Evolutionary conservation across 75 land plant genomes (phyloP), one percentile per base, ranked within the genome.

Genomic region (Pinus tabuliformis): DNA sequence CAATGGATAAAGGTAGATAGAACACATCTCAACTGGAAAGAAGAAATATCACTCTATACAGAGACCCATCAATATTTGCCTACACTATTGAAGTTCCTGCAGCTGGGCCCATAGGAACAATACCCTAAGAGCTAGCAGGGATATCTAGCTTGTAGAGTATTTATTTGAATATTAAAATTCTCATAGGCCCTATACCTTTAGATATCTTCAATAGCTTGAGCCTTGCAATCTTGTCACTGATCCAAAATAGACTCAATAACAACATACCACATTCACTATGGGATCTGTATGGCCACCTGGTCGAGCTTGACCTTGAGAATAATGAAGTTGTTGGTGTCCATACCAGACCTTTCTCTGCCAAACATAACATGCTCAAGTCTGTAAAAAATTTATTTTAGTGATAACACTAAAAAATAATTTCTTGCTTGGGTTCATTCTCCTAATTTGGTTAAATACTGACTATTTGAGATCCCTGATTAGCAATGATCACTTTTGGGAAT

Each of bases 251-350:
- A 39, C 82, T 95, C 12, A 63, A n/a, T 21, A 92, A 91, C 5
- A 62, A 83, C n/a, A 73, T 93, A 6, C 87, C 96, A 1, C 78
- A 85, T n/a, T 89, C 96, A 2, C 71, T 91, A 15, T 91, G 94
- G 91, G 87, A 87, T 77, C 85, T 93, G 62, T 93, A 93, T 74
- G 87, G 81, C 54, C 66, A 76, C 9, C 82, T 91, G 28, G 83
- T 76, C 57, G 84, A 91, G 59, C 85, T 93, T 24, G 78, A 77
- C 18, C 76, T 93, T n/a, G 82, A 83, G 58, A 78, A 76, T 13
- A 91, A 91, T 63, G 54, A n/a, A 15, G 62, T 93, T 28, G 74
- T 80, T 39, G 96, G 94, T 28, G 21, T n/a, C 71, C 36, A 45
- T 93, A 16, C 94, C 94, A 24, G 76, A 81, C 9, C 92, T 91